Evolutionary conservation across 768 basidiomycete genomes (phyloP).

Genomic region (Macrolepiota dolichaula): DNA sequence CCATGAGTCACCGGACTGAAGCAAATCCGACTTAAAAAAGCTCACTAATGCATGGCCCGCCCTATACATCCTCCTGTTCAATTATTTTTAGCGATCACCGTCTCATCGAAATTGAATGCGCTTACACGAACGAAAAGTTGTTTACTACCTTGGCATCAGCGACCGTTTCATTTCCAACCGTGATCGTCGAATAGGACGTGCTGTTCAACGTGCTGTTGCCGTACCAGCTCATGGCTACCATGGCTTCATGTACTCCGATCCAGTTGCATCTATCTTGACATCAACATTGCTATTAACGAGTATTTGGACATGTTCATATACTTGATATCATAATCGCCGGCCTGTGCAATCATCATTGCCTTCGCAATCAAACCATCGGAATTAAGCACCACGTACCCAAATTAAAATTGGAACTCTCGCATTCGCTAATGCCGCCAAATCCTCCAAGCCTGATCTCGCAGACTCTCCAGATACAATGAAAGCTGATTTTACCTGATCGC

Average conservation of each 20-base stretch:
- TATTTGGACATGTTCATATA: not conserved
- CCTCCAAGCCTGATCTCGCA: not conserved
- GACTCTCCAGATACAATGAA: not conserved
- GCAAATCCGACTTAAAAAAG: not conserved
- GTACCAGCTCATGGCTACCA: conserved; percentile 7
- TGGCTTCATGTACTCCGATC: conserved; percentile 3
- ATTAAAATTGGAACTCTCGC: not conserved
- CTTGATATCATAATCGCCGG: conserved; percentile 8
- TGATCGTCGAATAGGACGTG: not conserved
- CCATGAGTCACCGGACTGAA: not conserved
- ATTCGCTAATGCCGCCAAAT: conserved; percentile 1
- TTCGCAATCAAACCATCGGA: not conserved
- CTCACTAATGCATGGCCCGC: conserved; percentile 7
- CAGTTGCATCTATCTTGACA: not conserved
- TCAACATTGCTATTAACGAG: not conserved
- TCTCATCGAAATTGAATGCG: not conserved
- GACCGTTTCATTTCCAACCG: not conserved
- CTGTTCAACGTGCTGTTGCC: conserved; percentile 4
- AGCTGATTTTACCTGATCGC: not conserved
- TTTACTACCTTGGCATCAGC: conserved; percentile 1
- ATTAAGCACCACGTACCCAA: conserved; percentile 1
- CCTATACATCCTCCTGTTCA: not conserved
- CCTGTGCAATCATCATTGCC: not conserved
- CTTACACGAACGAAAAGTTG: conserved; percentile 3
- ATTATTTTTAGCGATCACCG: not conserved